These are phyloP conservation scores for Neocatenulostroma microsporum DNA, from an alignment of 2,329 filamentous ascomycete genomes.

Conservation along the genomic window DNA sequence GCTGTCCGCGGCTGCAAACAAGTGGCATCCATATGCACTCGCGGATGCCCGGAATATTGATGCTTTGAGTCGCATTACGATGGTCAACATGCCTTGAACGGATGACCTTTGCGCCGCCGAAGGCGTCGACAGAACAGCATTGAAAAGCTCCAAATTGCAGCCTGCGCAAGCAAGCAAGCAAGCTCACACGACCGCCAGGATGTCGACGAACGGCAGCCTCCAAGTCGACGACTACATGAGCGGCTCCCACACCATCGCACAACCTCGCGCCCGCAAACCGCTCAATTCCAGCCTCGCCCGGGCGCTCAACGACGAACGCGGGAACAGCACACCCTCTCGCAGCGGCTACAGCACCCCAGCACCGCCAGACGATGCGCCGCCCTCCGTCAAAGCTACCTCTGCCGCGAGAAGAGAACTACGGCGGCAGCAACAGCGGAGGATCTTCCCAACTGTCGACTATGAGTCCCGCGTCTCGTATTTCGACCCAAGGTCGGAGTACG, in stretches of 20 bases:
- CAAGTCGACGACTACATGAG: too few relatives aligned
- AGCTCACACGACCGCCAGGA: too few relatives aligned
- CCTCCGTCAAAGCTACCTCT: conserved; percentile 78
- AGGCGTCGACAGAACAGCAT: too few relatives aligned
- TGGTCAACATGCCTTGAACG: too few relatives aligned
- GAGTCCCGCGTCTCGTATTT: conserved; percentile 88
- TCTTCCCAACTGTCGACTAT: conserved; percentile 93
- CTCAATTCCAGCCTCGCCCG: conserved; percentile 1
- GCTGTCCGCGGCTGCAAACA: too few relatives aligned
- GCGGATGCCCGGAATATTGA: too few relatives aligned
- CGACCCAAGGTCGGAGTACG: conserved; percentile 83
- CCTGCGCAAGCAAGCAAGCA: too few relatives aligned
- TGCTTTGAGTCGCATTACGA: too few relatives aligned
- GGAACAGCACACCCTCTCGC: not conserved
- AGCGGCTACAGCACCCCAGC: conserved; percentile 43
- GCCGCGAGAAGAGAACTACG: conserved; percentile 75
- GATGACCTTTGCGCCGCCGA: too few relatives aligned
- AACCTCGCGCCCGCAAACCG: conserved; percentile 5
- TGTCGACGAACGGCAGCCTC: too few relatives aligned
- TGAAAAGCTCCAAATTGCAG: too few relatives aligned
- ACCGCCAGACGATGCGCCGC: conserved; percentile 81
- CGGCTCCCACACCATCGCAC: conserved; percentile 1
- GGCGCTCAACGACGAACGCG: conserved; percentile 7
- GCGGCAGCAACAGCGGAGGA: conserved; percentile 52
- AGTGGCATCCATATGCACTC: too few relatives aligned